phyloP scores from a whole-genome alignment of 2,329 filamentous ascomycete species.

The Tothia fuscella region DNA sequence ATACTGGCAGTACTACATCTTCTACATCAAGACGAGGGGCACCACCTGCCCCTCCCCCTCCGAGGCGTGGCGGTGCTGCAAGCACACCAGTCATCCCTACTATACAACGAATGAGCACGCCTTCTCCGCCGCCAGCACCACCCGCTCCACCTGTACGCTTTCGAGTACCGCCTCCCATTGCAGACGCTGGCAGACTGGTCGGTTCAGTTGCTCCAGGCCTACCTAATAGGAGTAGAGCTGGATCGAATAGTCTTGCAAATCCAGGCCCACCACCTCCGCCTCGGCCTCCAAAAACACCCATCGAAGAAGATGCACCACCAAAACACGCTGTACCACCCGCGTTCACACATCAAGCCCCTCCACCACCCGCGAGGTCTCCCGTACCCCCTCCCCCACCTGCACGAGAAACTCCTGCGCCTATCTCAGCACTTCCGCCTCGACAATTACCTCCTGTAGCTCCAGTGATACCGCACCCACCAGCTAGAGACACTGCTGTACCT shows the following conservation, averaged over 20 bases:
- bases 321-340: constrained; percentile 30
- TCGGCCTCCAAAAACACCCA: constrained; percentile 37
- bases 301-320: constrained; percentile 51
- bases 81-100: constrained; percentile 15
- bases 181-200: constrained; percentile 81
- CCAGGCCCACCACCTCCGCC: constrained; percentile 35
- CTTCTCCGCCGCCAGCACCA: constrained; percentile 14
- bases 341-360: constrained; percentile 54
- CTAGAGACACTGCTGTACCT: constrained; percentile 15
- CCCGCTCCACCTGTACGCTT: constrained; percentile 37
- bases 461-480: constrained; percentile 18
- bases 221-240: constrained; percentile 36
- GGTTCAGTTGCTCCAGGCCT: constrained; percentile 38
- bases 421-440: constrained; percentile 19
- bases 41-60: constrained; percentile 43
- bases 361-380: constrained; percentile 58
- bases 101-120: constrained; percentile 9
- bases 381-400: constrained; percentile 46
- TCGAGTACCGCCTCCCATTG: constrained; percentile 73
- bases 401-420: constrained; percentile 29
- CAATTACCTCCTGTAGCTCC: constrained; percentile 28
- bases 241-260: constrained; percentile 27
- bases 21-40: constrained; percentile 46
- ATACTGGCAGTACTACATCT: constrained; percentile 43
- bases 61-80: constrained; percentile 17